Evolutionary conservation across 805 yeast species (phyloP).

Genomic region (Tetrapisispora arboricola): DNA sequence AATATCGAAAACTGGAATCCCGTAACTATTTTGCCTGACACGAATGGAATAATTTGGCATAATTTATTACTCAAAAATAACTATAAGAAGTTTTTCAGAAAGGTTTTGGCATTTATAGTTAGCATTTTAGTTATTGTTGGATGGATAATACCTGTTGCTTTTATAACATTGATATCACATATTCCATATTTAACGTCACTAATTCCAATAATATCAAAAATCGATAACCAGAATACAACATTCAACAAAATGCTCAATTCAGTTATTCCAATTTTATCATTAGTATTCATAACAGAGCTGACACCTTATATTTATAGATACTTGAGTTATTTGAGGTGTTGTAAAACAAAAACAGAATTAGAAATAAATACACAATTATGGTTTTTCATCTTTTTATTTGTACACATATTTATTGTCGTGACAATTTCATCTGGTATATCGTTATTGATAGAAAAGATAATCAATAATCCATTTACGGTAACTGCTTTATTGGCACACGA

Average conservation of each 20-base stretch:
- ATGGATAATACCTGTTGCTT: conserved; percentile 80
- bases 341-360: conserved; percentile 48
- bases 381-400: conserved; percentile 68
- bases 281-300: conserved; percentile 51
- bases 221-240: conserved; percentile 44
- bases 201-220: conserved; percentile 45
- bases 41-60: conserved; percentile 63
- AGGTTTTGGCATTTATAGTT: conserved; percentile 35
- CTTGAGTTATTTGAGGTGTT: conserved; percentile 47
- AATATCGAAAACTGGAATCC: conserved; percentile 35
- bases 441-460: conserved; percentile 47
- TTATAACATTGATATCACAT: conserved; percentile 68
- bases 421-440: conserved; percentile 74
- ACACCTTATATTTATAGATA: conserved; percentile 50
- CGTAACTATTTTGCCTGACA: conserved; percentile 44
- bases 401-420: conserved; percentile 77
- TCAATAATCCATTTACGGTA: conserved; percentile 62
- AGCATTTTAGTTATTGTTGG: conserved; percentile 43
- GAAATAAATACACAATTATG: conserved; percentile 68
- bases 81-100: conserved; percentile 31
- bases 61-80: conserved; percentile 39
- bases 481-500: conserved; percentile 66
- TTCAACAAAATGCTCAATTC: conserved; percentile 47
- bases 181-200: conserved; percentile 52
- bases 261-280: conserved; percentile 55